Evolutionary conservation across 768 basidiomycete species (phyloP).

Genomic region (Xanthoconium stramineum): DNA sequence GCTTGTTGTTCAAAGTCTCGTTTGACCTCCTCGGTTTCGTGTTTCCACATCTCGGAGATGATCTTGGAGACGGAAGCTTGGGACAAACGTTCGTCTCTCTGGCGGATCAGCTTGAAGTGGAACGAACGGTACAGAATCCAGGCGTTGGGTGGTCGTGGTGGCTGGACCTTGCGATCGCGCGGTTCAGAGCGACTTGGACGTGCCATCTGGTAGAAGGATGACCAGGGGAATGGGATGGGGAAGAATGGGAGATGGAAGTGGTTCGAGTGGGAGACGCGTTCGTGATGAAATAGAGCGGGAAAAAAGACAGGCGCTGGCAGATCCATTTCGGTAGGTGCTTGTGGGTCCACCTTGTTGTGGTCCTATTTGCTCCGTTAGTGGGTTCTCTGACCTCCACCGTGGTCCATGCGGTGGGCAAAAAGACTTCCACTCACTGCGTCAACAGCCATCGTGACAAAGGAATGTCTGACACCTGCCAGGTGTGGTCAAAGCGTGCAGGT

Average conservation of each 20-base stretch:
- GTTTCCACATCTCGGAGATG: conserved; percentile 64
- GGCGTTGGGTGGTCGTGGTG: conserved; percentile 73
- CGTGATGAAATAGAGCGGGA: conserved; percentile 18
- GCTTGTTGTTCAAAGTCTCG: conserved; percentile 51
- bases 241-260: conserved; percentile 16
- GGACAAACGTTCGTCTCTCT: conserved; percentile 33
- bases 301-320: conserved; percentile 20
- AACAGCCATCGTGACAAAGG: conserved; percentile 13
- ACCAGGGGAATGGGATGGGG: conserved; percentile 4
- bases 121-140: conserved; percentile 81
- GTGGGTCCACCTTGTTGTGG: conserved; percentile 35
- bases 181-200: conserved; percentile 17
- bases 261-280: conserved; percentile 27
- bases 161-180: conserved; percentile 27
- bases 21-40: conserved; percentile 46
- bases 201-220: conserved; percentile 18
- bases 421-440: conserved; percentile 15
- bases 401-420: conserved; percentile 2
- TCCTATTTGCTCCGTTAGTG: conserved; percentile 23
- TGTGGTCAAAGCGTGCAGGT: conserved; percentile 13
- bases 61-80: conserved; percentile 66
- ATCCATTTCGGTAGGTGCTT: conserved; percentile 34
- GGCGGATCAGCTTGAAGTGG: conserved; percentile 34
- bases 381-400: conserved; percentile 1
- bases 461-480: conserved; percentile 6